Evolutionary conservation across 306 rosid species (phyloP).

Genomic region (Corylus heterophylla): DNA sequence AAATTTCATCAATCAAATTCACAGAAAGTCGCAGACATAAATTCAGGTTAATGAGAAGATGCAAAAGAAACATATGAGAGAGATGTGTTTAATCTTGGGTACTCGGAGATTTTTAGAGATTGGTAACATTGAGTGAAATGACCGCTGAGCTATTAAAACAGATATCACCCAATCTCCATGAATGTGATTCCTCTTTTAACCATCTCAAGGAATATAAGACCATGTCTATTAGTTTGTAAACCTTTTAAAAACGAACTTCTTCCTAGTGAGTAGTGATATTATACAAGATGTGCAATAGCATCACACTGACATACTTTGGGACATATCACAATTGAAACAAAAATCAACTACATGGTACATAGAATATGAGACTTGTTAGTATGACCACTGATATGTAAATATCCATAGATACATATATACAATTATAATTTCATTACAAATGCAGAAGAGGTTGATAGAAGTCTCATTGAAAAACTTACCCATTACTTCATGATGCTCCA

Average conservation of each 20-base stretch:
- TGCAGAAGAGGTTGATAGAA: not conserved
- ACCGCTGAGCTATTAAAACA: not conserved
- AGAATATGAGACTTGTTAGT: not conserved
- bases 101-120: not conserved
- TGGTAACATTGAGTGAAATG: not conserved
- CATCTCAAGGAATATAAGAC: not conserved
- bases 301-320: not conserved
- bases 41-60: not conserved
- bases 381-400: not conserved
- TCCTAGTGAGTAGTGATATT: not conserved
- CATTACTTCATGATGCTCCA: constrained; percentile 99
- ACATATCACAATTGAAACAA: not conserved
- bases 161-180: not conserved
- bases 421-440: constrained; percentile 4
- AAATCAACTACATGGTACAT: not conserved
- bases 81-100: not conserved
- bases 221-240: not conserved
- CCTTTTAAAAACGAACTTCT: not conserved
- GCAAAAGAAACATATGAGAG: not conserved
- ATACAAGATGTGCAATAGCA: not conserved
- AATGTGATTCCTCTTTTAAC: not conserved
- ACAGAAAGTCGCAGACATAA: not conserved
- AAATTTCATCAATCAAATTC: not conserved
- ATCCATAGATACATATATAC: not conserved
- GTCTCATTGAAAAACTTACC: constrained; percentile 57